phyloP scores from a whole-genome alignment of 768 basidiomycete species.

The Kwoniella europaea region DNA sequence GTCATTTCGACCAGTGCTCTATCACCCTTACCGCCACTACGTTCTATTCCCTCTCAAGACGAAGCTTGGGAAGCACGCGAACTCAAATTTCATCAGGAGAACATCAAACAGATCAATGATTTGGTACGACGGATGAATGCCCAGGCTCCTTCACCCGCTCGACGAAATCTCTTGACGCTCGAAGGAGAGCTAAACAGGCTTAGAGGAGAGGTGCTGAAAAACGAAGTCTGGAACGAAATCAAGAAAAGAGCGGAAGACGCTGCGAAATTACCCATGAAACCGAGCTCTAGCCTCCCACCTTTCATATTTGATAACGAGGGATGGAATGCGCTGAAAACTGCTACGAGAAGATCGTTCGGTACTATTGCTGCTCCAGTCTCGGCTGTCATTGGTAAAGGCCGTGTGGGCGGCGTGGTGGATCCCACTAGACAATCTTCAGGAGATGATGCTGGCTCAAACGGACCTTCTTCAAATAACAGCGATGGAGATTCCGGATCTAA shows the following conservation, averaged over 20 bases:
- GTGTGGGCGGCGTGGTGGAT: constrained; percentile 20
- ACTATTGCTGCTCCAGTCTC: constrained; percentile 39
- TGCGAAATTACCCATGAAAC: not conserved
- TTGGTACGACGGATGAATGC: constrained; percentile 79
- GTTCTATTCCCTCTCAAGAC: constrained; percentile 60
- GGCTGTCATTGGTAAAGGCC: constrained; percentile 37
- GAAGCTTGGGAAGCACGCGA: constrained; percentile 74
- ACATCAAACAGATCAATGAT: constrained; percentile 73
- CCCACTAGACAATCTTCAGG: constrained; percentile 2
- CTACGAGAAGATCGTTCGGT: constrained; percentile 41
- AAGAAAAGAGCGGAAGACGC: constrained; percentile 39
- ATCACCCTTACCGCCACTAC: constrained; percentile 59
- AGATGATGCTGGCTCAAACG: not conserved
- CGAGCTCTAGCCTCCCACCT: constrained; percentile 12
- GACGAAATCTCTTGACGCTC: constrained; percentile 67
- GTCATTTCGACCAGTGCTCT: constrained; percentile 56
- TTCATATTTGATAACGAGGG: constrained; percentile 33
- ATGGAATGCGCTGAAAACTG: constrained; percentile 27
- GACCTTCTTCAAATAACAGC: not conserved
- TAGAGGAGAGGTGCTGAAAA: constrained; percentile 35
- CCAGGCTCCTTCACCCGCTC: constrained; percentile 77
- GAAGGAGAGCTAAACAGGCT: constrained; percentile 64
- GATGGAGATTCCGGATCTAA: not conserved
- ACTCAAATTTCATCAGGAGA: constrained; percentile 69
- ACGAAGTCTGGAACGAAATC: constrained; percentile 43